These are phyloP conservation scores for Suillus sp. DNA, from an alignment of 768 basidiomycete genomes.

Conservation along the genomic window DNA sequence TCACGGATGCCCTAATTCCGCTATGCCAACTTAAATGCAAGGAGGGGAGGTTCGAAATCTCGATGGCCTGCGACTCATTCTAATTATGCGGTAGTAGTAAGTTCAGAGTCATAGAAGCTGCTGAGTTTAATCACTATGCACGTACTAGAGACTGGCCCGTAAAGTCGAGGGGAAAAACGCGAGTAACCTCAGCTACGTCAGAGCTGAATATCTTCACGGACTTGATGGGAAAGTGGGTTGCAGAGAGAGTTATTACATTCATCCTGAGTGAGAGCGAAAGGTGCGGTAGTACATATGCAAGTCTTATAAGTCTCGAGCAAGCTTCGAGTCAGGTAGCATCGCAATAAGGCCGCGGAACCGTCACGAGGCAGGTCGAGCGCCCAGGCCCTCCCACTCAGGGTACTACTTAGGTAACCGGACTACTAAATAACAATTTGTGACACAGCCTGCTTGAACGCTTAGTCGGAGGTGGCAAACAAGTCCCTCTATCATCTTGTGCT, in stretches of 20 bases:
- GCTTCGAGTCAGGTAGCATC: not conserved
- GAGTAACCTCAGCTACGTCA: conserved; percentile 21
- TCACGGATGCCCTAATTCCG: conserved; percentile 19
- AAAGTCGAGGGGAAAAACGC: conserved; percentile 22
- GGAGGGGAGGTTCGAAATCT: conserved; percentile 21
- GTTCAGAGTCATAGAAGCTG: not conserved
- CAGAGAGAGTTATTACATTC: conserved; percentile 5
- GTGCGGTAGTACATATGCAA: not conserved
- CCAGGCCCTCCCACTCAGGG: too few species aligned
- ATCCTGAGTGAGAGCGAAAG: conserved; percentile 1
- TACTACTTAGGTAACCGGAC: too few species aligned
- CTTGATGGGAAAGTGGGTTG: conserved; percentile 19
- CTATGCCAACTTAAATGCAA: not conserved
- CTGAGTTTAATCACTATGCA: not conserved
- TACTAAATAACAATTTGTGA: too few species aligned
- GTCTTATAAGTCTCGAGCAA: not conserved
- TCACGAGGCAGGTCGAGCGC: too few species aligned
- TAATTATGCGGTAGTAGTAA: conserved; percentile 5
- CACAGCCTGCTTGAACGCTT: too few species aligned
- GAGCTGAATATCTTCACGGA: conserved; percentile 23
- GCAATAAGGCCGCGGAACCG: too few species aligned
- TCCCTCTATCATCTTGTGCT: conserved; percentile 13
- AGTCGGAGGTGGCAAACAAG: too few species aligned
- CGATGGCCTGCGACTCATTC: conserved; percentile 20
- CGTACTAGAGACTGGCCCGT: conserved; percentile 14